Conservation (phyloP, 495 filamentous ascomycete genomes). For the Lasiosphaeris hirsuta region DNA sequence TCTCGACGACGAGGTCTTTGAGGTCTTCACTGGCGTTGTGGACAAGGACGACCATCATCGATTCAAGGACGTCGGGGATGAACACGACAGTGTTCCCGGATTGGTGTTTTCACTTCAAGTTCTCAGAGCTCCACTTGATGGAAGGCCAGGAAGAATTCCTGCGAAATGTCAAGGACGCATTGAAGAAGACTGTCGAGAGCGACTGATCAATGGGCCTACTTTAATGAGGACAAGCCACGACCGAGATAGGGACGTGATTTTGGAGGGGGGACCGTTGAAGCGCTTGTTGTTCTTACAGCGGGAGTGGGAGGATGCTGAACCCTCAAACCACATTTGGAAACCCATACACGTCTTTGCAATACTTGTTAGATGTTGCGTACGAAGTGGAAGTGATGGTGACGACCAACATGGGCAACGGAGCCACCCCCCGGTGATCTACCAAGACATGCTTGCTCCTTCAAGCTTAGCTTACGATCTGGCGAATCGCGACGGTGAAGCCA, state of each 20-base stretch:
- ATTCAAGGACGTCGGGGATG: constrained; percentile 12
- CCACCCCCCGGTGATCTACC: neutral
- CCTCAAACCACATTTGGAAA: too few species aligned
- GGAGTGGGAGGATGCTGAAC: too few species aligned
- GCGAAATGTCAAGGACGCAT: too few species aligned
- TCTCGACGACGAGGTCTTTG: constrained; percentile 17
- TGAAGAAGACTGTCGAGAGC: too few species aligned
- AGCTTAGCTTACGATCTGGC: neutral
- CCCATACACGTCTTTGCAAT: neutral
- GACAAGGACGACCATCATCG: constrained; percentile 9
- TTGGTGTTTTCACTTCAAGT: neutral
- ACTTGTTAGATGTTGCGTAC: constrained; percentile 7
- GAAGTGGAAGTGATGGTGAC: neutral
- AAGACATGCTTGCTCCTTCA: neutral
- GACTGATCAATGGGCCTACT: too few species aligned
- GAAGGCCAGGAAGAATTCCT: too few species aligned
- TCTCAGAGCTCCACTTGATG: too few species aligned
- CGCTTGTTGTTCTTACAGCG: too few species aligned
- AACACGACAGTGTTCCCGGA: neutral
- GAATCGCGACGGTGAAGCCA: neutral
- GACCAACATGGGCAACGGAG: too few species aligned
- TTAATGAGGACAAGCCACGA: too few species aligned
- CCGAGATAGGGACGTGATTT: too few species aligned
- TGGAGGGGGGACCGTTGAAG: too few species aligned
- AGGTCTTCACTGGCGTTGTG: constrained; percentile 13